Base-by-base conservation (phyloP, 495 filamentous ascomycete species). In the Penicillium paradoxum region DNA sequence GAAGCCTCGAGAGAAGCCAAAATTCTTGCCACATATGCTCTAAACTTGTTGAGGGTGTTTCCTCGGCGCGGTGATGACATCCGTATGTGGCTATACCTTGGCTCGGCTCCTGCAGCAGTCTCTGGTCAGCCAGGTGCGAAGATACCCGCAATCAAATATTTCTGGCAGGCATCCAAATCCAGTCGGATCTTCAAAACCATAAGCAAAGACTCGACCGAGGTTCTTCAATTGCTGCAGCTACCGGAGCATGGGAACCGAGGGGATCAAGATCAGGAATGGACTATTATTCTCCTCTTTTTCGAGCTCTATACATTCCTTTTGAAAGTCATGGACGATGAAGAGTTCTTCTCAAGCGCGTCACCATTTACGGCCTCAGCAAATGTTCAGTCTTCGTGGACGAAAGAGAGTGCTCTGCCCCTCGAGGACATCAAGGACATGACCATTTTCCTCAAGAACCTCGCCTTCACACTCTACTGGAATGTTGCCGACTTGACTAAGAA, bases 241-340 rank as follows among this genome's bases (percentile, higher is more conserved):
- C 53, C 52, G 1, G 40, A 64, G 27, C 62, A 68, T 5, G 37
- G 58, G 19, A 59, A 48, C 24, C 59, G 61, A 34, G 47, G 67
- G 30, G 65, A 69, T 3, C 69, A 73, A 48, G 82, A 85, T 38
- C 81, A 85, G 51, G 88, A 97, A 64, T 97, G 95, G 95, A 84
- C 84, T 13, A 84, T 92, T 2, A 82, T 96, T 30, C 76, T 97
- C 0, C 77, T 97, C 1, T 99, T 97, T 62, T 77, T 99, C 22
- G 93, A 97, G 59, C 79, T 97, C 10, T 99, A 96, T 67, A 89
- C 85, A 11, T 97, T 97, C 64, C 78, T 96, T 5, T 73, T 97
- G 29, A 86, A 91, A 58, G 80, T 96, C 41, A 96, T 89, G 71
- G 95, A 97, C 58, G 93, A 99, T 54, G 91, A 97, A 49, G 72